Percentiles rank a stretch among this genome's conserved stretches.
phyloP scores from a whole-genome alignment of 805 yeast species.

The Candida montana region DNA sequence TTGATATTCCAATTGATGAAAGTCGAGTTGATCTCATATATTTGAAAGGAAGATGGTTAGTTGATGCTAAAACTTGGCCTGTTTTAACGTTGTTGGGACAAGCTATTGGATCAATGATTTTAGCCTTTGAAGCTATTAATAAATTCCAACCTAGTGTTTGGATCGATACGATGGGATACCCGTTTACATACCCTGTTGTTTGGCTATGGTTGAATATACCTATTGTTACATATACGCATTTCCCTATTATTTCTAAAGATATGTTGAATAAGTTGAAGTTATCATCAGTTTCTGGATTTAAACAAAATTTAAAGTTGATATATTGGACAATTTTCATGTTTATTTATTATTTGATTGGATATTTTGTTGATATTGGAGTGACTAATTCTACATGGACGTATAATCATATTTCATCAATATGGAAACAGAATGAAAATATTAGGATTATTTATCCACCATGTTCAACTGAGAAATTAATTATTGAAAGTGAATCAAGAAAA shows the following conservation, averaged over 20 bases:
- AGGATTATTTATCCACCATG: slow-evolving; percentile 83
- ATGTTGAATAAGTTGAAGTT: slow-evolving; percentile 64
- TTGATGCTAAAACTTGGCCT: slow-evolving; percentile 72
- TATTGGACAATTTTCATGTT: slow-evolving; percentile 73
- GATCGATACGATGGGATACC: slow-evolving; percentile 92
- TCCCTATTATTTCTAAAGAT: slow-evolving; percentile 84
- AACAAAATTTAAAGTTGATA: slow-evolving; percentile 37
- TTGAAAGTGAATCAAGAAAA: slow-evolving; percentile 5
- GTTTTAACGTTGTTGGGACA: slow-evolving; percentile 82
- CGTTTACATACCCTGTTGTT: slow-evolving; percentile 74
- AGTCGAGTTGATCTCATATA: slow-evolving; percentile 57
- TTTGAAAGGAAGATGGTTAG: slow-evolving; percentile 49
- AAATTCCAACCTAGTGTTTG: slow-evolving; percentile 77
- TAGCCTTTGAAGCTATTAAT: slow-evolving; percentile 66
- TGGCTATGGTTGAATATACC: slow-evolving; percentile 59
- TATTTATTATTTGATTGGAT: slow-evolving; percentile 61
- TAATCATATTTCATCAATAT: slow-evolving; percentile 61
- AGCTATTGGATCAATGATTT: slow-evolving; percentile 68
- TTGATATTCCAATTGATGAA: slow-evolving; percentile 47
- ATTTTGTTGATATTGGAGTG: slow-evolving; percentile 56
- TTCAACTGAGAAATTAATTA: slow-evolving; percentile 46
- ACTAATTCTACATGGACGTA: slow-evolving; percentile 92
- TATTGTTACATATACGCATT: slow-evolving; percentile 84
- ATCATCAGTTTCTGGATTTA: slow-evolving; percentile 17
- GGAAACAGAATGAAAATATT: slow-evolving; percentile 46